phyloP scores from a whole-genome alignment of 2,329 filamentous ascomycete genomes.

The Pseudocercospora fuligena region DNA sequence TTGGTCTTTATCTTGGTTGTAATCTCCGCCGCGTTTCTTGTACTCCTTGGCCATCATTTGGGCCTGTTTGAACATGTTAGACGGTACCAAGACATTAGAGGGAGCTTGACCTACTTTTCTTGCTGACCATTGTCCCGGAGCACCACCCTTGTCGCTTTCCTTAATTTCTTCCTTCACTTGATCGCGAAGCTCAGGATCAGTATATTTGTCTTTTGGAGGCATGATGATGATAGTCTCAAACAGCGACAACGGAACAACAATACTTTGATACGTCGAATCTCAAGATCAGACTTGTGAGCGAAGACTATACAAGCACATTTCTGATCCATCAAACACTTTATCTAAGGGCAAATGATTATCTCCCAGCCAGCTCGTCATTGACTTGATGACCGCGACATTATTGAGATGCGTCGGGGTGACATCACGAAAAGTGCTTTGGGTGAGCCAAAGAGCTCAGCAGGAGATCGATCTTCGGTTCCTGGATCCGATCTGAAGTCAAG shows the following conservation, averaged over 20 bases:
- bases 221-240: conserved; percentile 34
- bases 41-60: conserved; percentile 55
- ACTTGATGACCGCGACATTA: background rate
- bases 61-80: conserved; percentile 36
- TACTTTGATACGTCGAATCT: too few relatives aligned
- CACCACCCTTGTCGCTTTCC: conserved; percentile 52
- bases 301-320: too few relatives aligned
- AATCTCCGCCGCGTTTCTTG: conserved; percentile 53
- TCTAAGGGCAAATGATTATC: background rate
- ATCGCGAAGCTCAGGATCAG: conserved; percentile 52
- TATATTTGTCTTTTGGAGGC: conserved; percentile 55
- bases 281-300: too few relatives aligned
- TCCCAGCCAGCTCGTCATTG: conserved; percentile 25
- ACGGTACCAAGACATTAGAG: background rate
- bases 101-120: conserved; percentile 44
- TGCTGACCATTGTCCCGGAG: conserved; percentile 56
- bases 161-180: conserved; percentile 55
- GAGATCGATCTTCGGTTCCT: conserved; percentile 16
- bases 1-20: conserved; percentile 51
- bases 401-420: conserved; percentile 15
- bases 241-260: background rate
- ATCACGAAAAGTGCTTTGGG: conserved; percentile 15
- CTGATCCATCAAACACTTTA: background rate
- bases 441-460: background rate
- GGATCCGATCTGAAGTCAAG: background rate